Conservation (phyloP, 768 basidiomycete species). For the Cubamyces lactineus region DNA sequence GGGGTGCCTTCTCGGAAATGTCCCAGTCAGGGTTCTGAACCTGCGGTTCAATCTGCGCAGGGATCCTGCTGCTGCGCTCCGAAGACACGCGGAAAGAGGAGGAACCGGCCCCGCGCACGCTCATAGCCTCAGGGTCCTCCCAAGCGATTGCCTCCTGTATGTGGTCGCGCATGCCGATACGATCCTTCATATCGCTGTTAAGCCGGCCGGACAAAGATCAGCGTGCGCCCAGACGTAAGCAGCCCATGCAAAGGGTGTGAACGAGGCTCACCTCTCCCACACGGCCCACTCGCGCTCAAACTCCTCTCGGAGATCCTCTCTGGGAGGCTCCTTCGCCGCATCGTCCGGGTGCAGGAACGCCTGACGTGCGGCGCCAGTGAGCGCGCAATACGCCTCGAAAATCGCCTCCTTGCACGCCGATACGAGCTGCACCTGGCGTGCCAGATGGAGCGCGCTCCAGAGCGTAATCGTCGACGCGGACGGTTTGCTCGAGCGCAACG, state of each 20-base stretch:
- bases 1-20: slow-evolving; percentile 27
- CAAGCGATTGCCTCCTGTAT: slow-evolving; percentile 54
- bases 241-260: slow-evolving; percentile 13
- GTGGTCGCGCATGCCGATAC: slow-evolving; percentile 60
- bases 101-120: neutral
- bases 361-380: slow-evolving; percentile 37
- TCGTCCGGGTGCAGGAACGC: slow-evolving; percentile 22
- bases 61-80: neutral
- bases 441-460: slow-evolving; percentile 69
- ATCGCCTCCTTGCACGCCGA: slow-evolving; percentile 71
- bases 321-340: slow-evolving; percentile 7
- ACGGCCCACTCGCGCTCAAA: slow-evolving; percentile 70
- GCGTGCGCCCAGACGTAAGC: neutral
- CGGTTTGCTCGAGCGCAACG: slow-evolving; percentile 16
- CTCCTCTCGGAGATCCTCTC: slow-evolving; percentile 45
- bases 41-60: neutral
- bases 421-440: slow-evolving; percentile 58
- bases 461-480: slow-evolving; percentile 40
- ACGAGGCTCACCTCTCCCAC: slow-evolving; percentile 63
- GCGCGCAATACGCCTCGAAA: slow-evolving; percentile 60
- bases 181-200: slow-evolving; percentile 74
- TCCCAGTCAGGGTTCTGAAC: slow-evolving; percentile 26
- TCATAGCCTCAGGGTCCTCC: slow-evolving; percentile 44
- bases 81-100: neutral
- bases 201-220: too few species aligned